These are phyloP conservation scores for Ustanciosporium gigantosporum DNA, from an alignment of 1,284 basidiomycete species.

Conservation along the genomic window DNA sequence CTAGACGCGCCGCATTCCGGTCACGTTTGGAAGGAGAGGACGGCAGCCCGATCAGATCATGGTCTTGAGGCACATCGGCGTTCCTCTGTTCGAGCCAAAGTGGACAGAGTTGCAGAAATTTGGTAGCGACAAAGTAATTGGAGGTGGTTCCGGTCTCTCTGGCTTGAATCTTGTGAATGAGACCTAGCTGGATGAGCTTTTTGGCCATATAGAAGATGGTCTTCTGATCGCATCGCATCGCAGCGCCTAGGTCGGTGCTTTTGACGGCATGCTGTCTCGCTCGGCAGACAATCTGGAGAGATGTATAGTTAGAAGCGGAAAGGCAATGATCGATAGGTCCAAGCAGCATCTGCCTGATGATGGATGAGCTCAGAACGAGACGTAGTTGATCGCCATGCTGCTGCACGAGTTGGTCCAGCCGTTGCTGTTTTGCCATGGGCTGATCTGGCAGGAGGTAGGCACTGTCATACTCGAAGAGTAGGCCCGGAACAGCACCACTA, in stretches of 20 bases:
- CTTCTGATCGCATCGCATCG: constrained; percentile 84
- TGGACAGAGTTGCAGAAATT: constrained; percentile 33
- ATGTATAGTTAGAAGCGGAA: constrained; percentile 80
- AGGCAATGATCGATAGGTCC: constrained; percentile 77
- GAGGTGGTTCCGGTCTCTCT: constrained; percentile 47
- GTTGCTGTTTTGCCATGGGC: constrained; percentile 6
- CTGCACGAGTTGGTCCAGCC: constrained; percentile 63
- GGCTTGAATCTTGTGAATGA: constrained; percentile 41
- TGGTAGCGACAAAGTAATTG: constrained; percentile 33
- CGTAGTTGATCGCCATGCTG: constrained; percentile 66
- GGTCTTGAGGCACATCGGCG: constrained; percentile 12
- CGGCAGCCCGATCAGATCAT: constrained; percentile 1
- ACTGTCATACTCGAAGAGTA: constrained; percentile 6
- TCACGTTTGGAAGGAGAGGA: neutral
- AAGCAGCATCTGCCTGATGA: constrained; percentile 76
- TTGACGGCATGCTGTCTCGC: constrained; percentile 76
- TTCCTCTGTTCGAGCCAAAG: constrained; percentile 36
- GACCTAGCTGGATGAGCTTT: constrained; percentile 31
- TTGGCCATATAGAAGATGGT: constrained; percentile 71
- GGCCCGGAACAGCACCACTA: neutral
- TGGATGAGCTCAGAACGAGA: constrained; percentile 74
- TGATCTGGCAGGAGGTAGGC: constrained; percentile 27
- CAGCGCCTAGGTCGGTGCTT: constrained; percentile 74
- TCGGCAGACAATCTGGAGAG: constrained; percentile 80
- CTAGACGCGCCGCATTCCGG: neutral